phyloP scores from a whole-genome alignment of 148 eudicot species.

The Rhododendron simsii region DNA sequence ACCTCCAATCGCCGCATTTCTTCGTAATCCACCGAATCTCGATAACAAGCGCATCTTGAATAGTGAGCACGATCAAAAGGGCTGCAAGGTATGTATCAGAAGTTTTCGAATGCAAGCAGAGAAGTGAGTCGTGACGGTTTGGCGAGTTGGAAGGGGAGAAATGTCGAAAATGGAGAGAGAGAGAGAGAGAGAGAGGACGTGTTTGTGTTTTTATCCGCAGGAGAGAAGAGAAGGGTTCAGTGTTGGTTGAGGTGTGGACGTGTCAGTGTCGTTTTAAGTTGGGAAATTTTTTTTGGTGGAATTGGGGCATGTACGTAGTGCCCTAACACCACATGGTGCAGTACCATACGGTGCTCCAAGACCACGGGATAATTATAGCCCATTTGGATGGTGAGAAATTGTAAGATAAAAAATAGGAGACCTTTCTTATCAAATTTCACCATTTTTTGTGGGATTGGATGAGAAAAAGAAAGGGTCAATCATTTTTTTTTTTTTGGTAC shows the following conservation, averaged over 20 bases:
- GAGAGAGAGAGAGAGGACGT: conserved; percentile 22
- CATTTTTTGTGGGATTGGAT: too few relatives aligned
- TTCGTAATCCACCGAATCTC: conserved; percentile 24
- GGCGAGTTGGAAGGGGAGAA: background rate
- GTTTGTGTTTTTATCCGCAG: conserved; percentile 35
- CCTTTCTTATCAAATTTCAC: too few relatives aligned
- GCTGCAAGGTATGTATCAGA: background rate
- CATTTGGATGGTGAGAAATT: too few relatives aligned
- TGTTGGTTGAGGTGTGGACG: background rate
- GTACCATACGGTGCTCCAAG: too few relatives aligned
- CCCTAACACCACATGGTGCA: too few relatives aligned
- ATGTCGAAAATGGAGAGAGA: conserved; percentile 7
- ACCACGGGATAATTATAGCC: too few relatives aligned
- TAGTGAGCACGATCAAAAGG: background rate
- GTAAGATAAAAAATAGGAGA: too few relatives aligned
- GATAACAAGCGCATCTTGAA: conserved; percentile 47
- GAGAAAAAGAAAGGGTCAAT: too few relatives aligned
- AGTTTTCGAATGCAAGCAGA: background rate
- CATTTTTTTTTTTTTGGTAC: too few relatives aligned
- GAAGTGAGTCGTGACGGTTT: background rate
- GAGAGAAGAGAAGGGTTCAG: conserved; percentile 1
- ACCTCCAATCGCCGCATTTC: conserved; percentile 10
- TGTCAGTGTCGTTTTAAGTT: background rate
- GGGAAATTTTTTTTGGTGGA: too few relatives aligned
- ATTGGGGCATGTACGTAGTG: too few relatives aligned